Evolutionary conservation across 2,329 filamentous ascomycete species (phyloP).

Genomic region (Aspergillus fischeri): DNA sequence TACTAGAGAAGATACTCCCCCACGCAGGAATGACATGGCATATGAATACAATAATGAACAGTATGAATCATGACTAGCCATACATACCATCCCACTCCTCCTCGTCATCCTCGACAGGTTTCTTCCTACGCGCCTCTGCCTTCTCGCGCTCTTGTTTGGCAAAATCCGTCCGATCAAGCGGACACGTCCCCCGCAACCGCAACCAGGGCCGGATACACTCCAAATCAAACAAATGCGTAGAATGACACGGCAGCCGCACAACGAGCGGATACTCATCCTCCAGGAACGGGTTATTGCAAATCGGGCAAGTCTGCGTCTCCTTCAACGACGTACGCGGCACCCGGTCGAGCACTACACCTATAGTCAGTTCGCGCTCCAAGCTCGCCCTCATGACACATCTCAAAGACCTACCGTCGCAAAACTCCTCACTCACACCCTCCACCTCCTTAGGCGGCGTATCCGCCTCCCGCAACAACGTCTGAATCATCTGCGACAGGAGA

Average conservation of each 20-base stretch:
- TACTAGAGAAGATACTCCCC: background rate
- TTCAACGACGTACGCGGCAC: slow-evolving; percentile 55
- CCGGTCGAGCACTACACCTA: slow-evolving; percentile 50
- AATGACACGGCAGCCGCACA: slow-evolving; percentile 59
- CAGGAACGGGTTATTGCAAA: slow-evolving; percentile 58
- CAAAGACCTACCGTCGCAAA: slow-evolving; percentile 47
- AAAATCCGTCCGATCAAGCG: slow-evolving; percentile 57
- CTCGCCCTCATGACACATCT: background rate
- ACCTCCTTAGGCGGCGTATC: slow-evolving; percentile 58
- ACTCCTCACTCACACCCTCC: slow-evolving; percentile 58
- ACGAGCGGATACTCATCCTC: slow-evolving; percentile 63
- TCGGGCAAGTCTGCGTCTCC: slow-evolving; percentile 52
- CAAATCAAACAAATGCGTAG: slow-evolving; percentile 59
- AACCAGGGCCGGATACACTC: slow-evolving; percentile 64
- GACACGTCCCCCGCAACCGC: slow-evolving; percentile 60
- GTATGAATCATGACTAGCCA: slow-evolving; percentile 20
- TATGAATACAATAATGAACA: background rate
- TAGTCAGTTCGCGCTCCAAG: background rate
- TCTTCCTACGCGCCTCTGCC: slow-evolving; percentile 48
- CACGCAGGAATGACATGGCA: background rate
- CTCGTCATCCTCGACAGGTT: slow-evolving; percentile 38
- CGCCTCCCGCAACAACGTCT: slow-evolving; percentile 51
- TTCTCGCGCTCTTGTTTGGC: slow-evolving; percentile 52
- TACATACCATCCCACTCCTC: slow-evolving; percentile 50
- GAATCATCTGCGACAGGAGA: slow-evolving; percentile 54